Evolutionary conservation across 345 rosid genomes (phyloP).

Genomic region (Citropsis articulata): DNA sequence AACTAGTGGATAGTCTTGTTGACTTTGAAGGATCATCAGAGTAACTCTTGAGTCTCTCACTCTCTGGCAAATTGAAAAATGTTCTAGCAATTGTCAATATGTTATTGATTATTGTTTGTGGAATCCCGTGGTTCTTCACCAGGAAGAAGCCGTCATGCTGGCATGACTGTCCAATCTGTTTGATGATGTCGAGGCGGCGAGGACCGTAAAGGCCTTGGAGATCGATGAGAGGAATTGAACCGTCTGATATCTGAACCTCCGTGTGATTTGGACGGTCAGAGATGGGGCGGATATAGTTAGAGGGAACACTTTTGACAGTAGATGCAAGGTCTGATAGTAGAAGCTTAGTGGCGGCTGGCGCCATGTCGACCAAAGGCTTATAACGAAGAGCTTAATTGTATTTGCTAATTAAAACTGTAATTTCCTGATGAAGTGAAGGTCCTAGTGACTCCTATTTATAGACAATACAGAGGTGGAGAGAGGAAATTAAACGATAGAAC

Average conservation of each 20-base stretch:
- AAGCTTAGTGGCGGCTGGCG: slow-evolving; percentile 16
- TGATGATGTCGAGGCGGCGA: slow-evolving; percentile 27
- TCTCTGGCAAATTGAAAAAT: slow-evolving; percentile 62
- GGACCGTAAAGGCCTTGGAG: slow-evolving; percentile 52
- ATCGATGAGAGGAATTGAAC: slow-evolving; percentile 62
- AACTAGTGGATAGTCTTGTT: slow-evolving; percentile 72
- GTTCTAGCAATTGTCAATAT: slow-evolving; percentile 38
- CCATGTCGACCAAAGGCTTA: too few relatives aligned
- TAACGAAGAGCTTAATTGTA: too few relatives aligned
- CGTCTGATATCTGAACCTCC: slow-evolving; percentile 28
- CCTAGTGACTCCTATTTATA: background rate
- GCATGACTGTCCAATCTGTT: slow-evolving; percentile 57
- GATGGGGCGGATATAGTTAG: slow-evolving; percentile 51
- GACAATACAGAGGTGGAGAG: background rate
- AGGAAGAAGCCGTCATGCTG: slow-evolving; percentile 47
- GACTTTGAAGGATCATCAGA: slow-evolving; percentile 60
- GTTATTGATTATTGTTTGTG: slow-evolving; percentile 21
- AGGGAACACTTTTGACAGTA: slow-evolving; percentile 42
- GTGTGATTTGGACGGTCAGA: slow-evolving; percentile 70
- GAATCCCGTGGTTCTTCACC: slow-evolving; percentile 78
- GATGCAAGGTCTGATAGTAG: slow-evolving; percentile 55
- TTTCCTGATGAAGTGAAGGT: background rate
- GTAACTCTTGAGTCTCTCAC: slow-evolving; percentile 66
- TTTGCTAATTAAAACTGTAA: background rate
- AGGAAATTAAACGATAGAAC: too few relatives aligned